These are phyloP conservation scores for Aspergillus hortae DNA, from an alignment of 2,329 filamentous ascomycete genomes.

Conservation along the genomic window DNA sequence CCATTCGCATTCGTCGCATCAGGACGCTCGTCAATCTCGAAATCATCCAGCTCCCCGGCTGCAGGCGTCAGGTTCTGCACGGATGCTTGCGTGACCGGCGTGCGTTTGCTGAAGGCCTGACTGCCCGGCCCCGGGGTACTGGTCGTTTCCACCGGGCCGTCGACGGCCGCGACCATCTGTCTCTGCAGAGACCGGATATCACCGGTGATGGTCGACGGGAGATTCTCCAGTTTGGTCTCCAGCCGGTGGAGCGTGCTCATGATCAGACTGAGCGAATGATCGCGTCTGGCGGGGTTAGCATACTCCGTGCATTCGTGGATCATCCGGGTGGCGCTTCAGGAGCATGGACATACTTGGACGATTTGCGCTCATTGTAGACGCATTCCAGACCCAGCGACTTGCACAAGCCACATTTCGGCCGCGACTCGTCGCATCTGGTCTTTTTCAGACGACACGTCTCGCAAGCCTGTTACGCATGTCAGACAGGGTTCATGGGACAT, in stretches of 20 bases:
- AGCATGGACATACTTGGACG: conserved; percentile 44
- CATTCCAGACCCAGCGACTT: conserved; percentile 48
- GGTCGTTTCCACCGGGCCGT: conserved; percentile 12
- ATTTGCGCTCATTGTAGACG: conserved; percentile 51
- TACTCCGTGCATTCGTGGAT: not conserved
- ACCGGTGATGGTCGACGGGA: conserved; percentile 34
- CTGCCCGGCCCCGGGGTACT: conserved; percentile 13
- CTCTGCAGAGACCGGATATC: conserved; percentile 32
- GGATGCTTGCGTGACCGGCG: conserved; percentile 11
- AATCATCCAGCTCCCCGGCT: conserved; percentile 24
- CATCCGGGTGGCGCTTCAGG: not conserved
- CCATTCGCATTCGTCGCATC: conserved; percentile 29
- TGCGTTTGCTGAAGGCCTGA: conserved; percentile 7
- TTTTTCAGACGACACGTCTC: conserved; percentile 53
- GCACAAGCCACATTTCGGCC: conserved; percentile 52
- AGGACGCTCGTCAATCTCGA: conserved; percentile 27
- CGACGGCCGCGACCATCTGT: conserved; percentile 18
- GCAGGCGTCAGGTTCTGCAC: conserved; percentile 26
- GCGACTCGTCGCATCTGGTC: conserved; percentile 54
- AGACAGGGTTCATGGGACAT: not conserved
- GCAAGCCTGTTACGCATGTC: conserved; percentile 42
- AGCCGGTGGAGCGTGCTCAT: conserved; percentile 54
- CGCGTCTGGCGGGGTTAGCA: conserved; percentile 38
- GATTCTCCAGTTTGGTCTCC: conserved; percentile 51
- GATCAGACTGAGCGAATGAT: conserved; percentile 53